A percentile compares a stretch with the other conserved stretches of the same genome.
phyloP scores from a whole-genome alignment of 495 filamentous ascomycete species.

The Hypoxylon perforatum region DNA sequence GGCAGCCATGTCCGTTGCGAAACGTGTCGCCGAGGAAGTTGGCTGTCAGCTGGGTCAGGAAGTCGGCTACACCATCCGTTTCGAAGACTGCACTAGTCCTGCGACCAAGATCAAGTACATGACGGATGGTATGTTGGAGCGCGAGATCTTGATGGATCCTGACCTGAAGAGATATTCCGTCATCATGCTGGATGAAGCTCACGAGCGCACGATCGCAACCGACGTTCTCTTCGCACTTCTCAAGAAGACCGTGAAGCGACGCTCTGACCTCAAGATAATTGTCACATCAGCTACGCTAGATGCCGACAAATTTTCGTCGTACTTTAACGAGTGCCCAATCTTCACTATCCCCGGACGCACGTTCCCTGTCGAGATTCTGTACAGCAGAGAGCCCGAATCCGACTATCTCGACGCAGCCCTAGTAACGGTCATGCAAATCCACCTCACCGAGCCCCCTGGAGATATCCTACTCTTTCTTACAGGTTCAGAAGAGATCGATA shows the following conservation, averaged over 20 bases:
- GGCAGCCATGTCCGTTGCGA: constrained; percentile 95
- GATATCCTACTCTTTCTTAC: constrained; percentile 97
- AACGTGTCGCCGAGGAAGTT: constrained; percentile 96
- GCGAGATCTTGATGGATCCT: constrained; percentile 92
- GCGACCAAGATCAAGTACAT: constrained; percentile 98
- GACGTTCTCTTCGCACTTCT: constrained; percentile 94
- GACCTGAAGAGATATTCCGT: constrained; percentile 88
- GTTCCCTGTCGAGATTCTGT: constrained; percentile 94
- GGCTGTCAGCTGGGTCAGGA: constrained; percentile 90
- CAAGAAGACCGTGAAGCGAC: constrained; percentile 89
- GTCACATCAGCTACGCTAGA: constrained; percentile 96
- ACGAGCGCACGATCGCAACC: constrained; percentile 96
- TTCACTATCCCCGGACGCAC: constrained; percentile 96
- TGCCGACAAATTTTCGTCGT: constrained; percentile 95
- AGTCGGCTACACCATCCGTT: constrained; percentile 97
- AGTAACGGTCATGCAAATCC: constrained; percentile 97
- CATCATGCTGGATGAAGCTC: constrained; percentile 98
- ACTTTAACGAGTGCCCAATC: constrained; percentile 94
- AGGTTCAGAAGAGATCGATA: constrained; percentile 98
- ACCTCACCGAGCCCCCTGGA: constrained; percentile 87
- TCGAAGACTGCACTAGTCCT: constrained; percentile 92
- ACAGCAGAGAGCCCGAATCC: constrained; percentile 90
- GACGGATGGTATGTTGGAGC: constrained; percentile 98
- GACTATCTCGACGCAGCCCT: constrained; percentile 97
- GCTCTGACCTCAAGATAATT: constrained; percentile 91